A percentile compares a stretch with the other conserved stretches of the same genome.
phyloP scores from a whole-genome alignment of 257 asterid genomes.

The Schizonepeta tenuifolia region DNA sequence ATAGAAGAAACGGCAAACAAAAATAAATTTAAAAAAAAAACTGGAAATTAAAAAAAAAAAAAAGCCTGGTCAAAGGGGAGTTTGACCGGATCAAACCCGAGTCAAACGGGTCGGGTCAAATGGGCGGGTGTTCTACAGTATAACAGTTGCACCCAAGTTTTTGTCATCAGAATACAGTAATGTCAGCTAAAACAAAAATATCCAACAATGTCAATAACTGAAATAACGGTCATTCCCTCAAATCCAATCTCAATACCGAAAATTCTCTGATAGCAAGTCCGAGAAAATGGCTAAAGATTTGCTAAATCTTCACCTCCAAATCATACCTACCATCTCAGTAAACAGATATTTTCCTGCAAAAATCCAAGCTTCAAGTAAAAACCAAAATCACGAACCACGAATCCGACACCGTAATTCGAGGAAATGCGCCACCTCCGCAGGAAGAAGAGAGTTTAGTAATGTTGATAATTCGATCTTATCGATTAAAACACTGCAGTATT shows the following conservation, averaged over 20 bases:
- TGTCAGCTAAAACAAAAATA: background rate
- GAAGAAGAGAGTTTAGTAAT: background rate
- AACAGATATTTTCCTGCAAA: conserved; percentile 29
- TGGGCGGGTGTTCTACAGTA: too few relatives aligned
- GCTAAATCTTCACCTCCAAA: conserved; percentile 26
- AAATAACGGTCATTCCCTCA: conserved; percentile 36
- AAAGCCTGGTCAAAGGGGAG: too few relatives aligned
- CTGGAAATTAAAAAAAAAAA: too few relatives aligned
- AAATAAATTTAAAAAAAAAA: too few relatives aligned
- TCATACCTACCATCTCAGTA: conserved; percentile 30
- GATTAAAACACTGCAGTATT: conserved; percentile 29
- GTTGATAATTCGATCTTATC: conserved; percentile 32
- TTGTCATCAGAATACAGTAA: too few relatives aligned
- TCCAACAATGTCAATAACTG: conserved; percentile 30
- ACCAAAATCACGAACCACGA: conserved; percentile 32
- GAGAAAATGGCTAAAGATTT: conserved; percentile 37
- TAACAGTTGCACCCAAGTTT: too few relatives aligned
- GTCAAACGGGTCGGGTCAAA: too few relatives aligned
- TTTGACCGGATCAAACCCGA: too few relatives aligned
- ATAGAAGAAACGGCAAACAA: background rate
- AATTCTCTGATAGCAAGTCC: background rate
- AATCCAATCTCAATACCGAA: background rate
- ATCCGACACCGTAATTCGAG: conserved; percentile 27
- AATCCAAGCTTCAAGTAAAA: conserved; percentile 33
- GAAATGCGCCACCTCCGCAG: background rate